Evolutionary conservation across 768 basidiomycete species (phyloP), one percentile per base, ranked within the genome.

Genomic region (Mycena latifolia): DNA sequence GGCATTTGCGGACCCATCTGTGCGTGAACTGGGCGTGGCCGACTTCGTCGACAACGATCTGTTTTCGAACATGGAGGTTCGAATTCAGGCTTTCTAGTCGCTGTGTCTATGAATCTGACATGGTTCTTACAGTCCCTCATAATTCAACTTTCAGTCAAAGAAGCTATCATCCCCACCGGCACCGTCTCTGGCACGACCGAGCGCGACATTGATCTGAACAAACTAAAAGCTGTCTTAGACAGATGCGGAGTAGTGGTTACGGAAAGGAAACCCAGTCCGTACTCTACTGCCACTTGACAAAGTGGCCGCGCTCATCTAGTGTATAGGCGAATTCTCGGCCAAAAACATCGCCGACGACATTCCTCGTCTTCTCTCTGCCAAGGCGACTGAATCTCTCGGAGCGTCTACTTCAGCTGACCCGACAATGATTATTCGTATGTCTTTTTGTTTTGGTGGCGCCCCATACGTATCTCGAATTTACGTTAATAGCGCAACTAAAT

Each of bases 81-180:
- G 79, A 60, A 17, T 20, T n/a, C 56, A 18, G 46, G 25, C 14
- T 27, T 58, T 24, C 37, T 24, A 25, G 35, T 15, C 28, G 60
- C 15, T 20, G 41, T 29, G n/a, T 27, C 15, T 18, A n/a, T 14
- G 12, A 3, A 11, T 46, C 55, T 41, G 43, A 53, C 41, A 17
- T 28, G 25, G 6, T 50, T 20, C 61, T 27, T 10, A 72, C 37
- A 98, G 97, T 95, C 95, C 2, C 86, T 99, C 35, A 81, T 98
- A 37, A 99, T 99, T 64, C 98, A 99, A 76, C 86, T 99, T 2
- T 96, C 95, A 0, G 94, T 95, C n/a, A 99, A 99, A 76, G 98
- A 99, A 77, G 95, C 95, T 4, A 85, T 99, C 58, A 82, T 99
- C 45, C 84, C 92, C 2, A 88, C 88, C 0, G 91, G 91, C n/a